Evolutionary conservation across 1,284 basidiomycete genomes (phyloP).

Genomic region (Coriolopsis trogii): DNA sequence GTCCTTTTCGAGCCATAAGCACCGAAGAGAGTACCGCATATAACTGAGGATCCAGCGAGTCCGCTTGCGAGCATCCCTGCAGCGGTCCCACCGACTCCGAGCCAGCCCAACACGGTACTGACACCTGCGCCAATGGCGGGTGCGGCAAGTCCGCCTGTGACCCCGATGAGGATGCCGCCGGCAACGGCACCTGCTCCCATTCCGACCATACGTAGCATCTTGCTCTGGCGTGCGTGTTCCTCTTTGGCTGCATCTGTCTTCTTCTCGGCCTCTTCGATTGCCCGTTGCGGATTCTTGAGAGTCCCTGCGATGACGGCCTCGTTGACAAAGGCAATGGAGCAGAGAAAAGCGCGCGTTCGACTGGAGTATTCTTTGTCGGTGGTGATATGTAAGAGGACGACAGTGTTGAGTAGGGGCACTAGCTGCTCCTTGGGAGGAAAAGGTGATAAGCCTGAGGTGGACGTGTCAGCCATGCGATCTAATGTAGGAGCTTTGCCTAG

Average conservation of each 20-base stretch:
- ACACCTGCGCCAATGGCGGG: constrained; percentile 61
- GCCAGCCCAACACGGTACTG: constrained; percentile 48
- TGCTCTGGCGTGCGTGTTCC: constrained; percentile 46
- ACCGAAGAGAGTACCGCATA: constrained; percentile 62
- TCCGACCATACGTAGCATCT: constrained; percentile 47
- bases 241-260: constrained; percentile 44
- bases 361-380: constrained; percentile 53
- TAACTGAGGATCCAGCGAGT: constrained; percentile 56
- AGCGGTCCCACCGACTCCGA: constrained; percentile 58
- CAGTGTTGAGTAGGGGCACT: constrained; percentile 46
- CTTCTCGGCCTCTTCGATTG: constrained; percentile 48
- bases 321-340: constrained; percentile 43
- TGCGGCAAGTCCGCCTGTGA: constrained; percentile 60
- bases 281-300: constrained; percentile 51
- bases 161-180: constrained; percentile 57
- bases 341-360: constrained; percentile 53
- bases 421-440: constrained; percentile 42
- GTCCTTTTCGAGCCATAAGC: constrained; percentile 55
- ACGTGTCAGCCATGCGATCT: constrained; percentile 47
- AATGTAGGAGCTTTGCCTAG: constrained; percentile 6
- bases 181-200: constrained; percentile 56
- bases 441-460: constrained; percentile 42
- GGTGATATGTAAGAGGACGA: constrained; percentile 55
- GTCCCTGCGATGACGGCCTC: constrained; percentile 49
- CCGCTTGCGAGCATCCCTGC: constrained; percentile 55